phyloP scores from a whole-genome alignment of 2,329 filamentous ascomycete genomes.

The Fusarium sp. region DNA sequence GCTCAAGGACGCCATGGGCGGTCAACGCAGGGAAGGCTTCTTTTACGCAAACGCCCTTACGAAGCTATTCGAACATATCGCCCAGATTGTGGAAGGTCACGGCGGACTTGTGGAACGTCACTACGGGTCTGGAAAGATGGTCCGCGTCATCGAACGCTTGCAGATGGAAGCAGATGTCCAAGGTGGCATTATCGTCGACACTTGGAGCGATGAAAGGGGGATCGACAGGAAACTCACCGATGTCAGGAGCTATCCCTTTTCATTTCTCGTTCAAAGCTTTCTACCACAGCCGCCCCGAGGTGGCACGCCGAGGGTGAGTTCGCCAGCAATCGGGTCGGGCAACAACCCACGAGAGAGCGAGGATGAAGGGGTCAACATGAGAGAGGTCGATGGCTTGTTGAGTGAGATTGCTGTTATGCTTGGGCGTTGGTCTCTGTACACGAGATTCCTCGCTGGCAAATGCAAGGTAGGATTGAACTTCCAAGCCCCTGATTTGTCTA shows the following conservation, averaged over 20 bases:
- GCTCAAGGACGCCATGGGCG: constrained; percentile 73
- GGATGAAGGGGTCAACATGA: constrained; percentile 96
- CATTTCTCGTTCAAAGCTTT: constrained; percentile 95
- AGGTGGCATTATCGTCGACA: constrained; percentile 93
- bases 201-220: constrained; percentile 89
- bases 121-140: constrained; percentile 93
- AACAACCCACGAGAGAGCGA: constrained; percentile 73
- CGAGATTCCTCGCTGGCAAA: constrained; percentile 87
- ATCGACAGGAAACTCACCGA: constrained; percentile 91
- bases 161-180: constrained; percentile 97
- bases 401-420: constrained; percentile 94
- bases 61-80: constrained; percentile 96
- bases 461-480: constrained; percentile 70
- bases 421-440: constrained; percentile 91
- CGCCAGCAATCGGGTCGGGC: constrained; percentile 73
- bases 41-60: constrained; percentile 94
- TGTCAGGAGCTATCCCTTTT: constrained; percentile 97
- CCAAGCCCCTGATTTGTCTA: neutral
- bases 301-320: constrained; percentile 76
- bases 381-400: constrained; percentile 88
- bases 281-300: constrained; percentile 74
- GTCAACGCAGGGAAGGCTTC: constrained; percentile 74
- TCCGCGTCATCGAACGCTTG: constrained; percentile 88
- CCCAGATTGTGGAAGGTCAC: constrained; percentile 93
- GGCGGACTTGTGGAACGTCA: constrained; percentile 91